phyloP scores from a whole-genome alignment of 306 rosid genomes.

The Casuarina equisetifolia region DNA sequence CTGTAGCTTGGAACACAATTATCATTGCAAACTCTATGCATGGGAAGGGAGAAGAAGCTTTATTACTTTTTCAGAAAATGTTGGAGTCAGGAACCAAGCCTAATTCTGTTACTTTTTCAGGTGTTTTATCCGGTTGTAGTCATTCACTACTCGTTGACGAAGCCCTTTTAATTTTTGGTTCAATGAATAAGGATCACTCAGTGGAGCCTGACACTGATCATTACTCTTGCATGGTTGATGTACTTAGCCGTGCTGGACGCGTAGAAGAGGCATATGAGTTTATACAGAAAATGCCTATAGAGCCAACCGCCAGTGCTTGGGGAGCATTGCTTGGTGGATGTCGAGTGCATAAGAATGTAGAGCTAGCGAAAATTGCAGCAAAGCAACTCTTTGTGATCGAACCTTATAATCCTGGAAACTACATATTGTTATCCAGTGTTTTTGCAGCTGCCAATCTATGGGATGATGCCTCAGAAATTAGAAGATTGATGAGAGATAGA shows the following conservation, averaged over 20 bases:
- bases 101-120: conserved; percentile 49
- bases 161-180: conserved; percentile 41
- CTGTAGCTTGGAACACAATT: conserved; percentile 61
- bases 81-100: conserved; percentile 41
- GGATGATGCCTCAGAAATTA: conserved; percentile 57
- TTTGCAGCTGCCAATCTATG: conserved; percentile 48
- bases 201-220: conserved; percentile 50
- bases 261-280: conserved; percentile 50
- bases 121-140: conserved; percentile 61
- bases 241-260: conserved; percentile 50
- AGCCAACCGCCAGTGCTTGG: conserved; percentile 56
- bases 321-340: conserved; percentile 63
- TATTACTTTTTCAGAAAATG: conserved; percentile 45
- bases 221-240: conserved; percentile 53
- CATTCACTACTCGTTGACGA: conserved; percentile 53
- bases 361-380: conserved; percentile 51
- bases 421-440: conserved; percentile 44
- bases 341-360: conserved; percentile 49
- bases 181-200: conserved; percentile 48
- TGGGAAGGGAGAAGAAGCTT: conserved; percentile 54
- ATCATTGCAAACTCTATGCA: conserved; percentile 57
- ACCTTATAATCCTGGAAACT: conserved; percentile 54
- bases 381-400: conserved; percentile 47
- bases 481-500: conserved; percentile 51
- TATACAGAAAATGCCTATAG: conserved; percentile 52